Conservation (phyloP, 768 basidiomycete genomes). For the Trametes punicea region DNA sequence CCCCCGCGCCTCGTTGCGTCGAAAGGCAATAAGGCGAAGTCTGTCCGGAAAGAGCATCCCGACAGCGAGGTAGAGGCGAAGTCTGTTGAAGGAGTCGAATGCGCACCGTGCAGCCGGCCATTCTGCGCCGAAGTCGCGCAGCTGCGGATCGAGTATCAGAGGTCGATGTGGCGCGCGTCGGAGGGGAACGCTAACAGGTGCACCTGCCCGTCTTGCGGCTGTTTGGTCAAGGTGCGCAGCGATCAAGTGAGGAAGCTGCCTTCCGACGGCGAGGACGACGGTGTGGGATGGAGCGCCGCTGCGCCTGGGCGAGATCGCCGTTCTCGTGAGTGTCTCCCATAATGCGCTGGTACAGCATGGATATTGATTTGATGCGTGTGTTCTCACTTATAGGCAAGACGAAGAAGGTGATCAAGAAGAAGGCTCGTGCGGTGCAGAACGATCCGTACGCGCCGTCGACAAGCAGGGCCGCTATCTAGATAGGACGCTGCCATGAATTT, state of each 20-base stretch:
- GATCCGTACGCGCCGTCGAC: conserved; percentile 19
- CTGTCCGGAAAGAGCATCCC: neutral
- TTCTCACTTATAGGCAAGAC: neutral
- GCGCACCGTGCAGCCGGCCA: neutral
- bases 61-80: neutral
- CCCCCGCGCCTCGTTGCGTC: neutral
- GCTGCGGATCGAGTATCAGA: conserved; percentile 13
- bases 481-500: too few relatives aligned
- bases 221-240: neutral
- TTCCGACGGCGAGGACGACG: neutral
- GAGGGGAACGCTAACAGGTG: neutral
- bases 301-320: neutral
- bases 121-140: conserved; percentile 14
- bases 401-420: conserved; percentile 6
- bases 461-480: neutral
- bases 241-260: neutral
- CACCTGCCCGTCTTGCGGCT: conserved; percentile 12
- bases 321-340: neutral
- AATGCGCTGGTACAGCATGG: neutral
- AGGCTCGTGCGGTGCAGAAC: neutral
- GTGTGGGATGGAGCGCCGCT: neutral
- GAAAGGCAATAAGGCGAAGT: neutral
- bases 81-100: neutral
- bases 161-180: conserved; percentile 5
- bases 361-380: neutral